These are phyloP conservation scores for Rehmannia glutinosa DNA, from an alignment of 257 asterid genomes.

Conservation along the genomic window DNA sequence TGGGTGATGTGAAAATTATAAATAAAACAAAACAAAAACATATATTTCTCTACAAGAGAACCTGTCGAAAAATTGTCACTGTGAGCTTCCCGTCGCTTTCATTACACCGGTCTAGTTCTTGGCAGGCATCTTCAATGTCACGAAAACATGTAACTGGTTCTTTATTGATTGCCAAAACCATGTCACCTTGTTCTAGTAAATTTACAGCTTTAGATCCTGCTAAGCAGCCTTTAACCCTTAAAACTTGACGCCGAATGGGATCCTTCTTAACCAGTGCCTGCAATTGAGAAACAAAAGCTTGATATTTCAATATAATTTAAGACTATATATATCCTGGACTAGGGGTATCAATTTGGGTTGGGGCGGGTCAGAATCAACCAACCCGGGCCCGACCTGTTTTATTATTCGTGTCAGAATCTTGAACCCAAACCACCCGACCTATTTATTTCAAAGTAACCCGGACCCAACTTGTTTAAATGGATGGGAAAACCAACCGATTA, in stretches of 20 bases:
- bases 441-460: too few relatives aligned
- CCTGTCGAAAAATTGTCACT: conserved; percentile 95
- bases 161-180: conserved; percentile 90
- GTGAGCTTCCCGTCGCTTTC: conserved; percentile 53
- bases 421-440: too few relatives aligned
- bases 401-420: too few relatives aligned
- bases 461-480: too few relatives aligned
- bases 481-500: too few relatives aligned
- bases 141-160: conserved; percentile 86
- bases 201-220: conserved; percentile 91
- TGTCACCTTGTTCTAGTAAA: conserved; percentile 82
- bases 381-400: too few relatives aligned
- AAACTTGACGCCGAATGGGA: conserved; percentile 86
- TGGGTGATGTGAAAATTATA: not conserved
- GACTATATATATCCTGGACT: conserved; percentile 3
- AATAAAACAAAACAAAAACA: not conserved
- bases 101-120: conserved; percentile 48
- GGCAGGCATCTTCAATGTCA: conserved; percentile 92
- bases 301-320: not conserved
- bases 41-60: conserved; percentile 17
- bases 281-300: conserved; percentile 14
- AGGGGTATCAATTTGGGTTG: too few relatives aligned
- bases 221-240: conserved; percentile 91
- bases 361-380: too few relatives aligned
- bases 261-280: conserved; percentile 88